A percentile compares a stretch with the other conserved stretches of the same genome.
Evolutionary conservation across 2,329 filamentous ascomycete genomes (phyloP).

Genomic region (Chaetomium strumarium): DNA sequence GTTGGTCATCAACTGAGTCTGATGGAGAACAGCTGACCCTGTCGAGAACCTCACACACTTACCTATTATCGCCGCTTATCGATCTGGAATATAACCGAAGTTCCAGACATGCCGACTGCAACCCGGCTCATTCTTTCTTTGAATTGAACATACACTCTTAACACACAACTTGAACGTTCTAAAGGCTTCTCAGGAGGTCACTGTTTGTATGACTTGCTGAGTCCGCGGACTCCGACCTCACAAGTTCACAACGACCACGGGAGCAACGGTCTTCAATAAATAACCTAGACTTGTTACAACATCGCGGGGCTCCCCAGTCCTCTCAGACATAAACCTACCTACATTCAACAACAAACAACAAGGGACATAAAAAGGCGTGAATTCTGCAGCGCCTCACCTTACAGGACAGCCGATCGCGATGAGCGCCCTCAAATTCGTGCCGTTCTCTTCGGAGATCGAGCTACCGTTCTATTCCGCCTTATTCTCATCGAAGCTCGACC

Average conservation of each 20-base stretch:
- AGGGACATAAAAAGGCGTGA: not conserved
- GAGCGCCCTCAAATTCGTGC: constrained; percentile 62
- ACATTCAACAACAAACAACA: not conserved
- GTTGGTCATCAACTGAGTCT: constrained; percentile 11
- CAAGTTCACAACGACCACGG: not conserved
- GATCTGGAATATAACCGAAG: not conserved
- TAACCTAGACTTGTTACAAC: not conserved
- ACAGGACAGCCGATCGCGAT: constrained; percentile 32
- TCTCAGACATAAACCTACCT: not conserved
- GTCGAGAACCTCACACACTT: not conserved
- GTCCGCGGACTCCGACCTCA: not conserved
- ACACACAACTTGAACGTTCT: no score
- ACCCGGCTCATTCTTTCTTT: not conserved
- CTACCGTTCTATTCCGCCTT: constrained; percentile 90
- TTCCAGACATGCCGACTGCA: not conserved
- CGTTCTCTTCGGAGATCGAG: constrained; percentile 91
- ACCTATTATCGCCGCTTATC: not conserved
- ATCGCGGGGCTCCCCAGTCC: not conserved
- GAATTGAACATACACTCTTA: not conserved
- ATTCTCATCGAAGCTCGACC: constrained; percentile 90
- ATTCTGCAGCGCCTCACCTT: not conserved
- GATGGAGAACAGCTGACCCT: constrained; percentile 19
- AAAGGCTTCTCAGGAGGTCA: no score
- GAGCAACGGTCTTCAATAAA: not conserved
- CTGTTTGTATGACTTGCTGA: not conserved